Evolutionary conservation across 441 rosid genomes (phyloP).

Genomic region (Flueggea neowawraea): DNA sequence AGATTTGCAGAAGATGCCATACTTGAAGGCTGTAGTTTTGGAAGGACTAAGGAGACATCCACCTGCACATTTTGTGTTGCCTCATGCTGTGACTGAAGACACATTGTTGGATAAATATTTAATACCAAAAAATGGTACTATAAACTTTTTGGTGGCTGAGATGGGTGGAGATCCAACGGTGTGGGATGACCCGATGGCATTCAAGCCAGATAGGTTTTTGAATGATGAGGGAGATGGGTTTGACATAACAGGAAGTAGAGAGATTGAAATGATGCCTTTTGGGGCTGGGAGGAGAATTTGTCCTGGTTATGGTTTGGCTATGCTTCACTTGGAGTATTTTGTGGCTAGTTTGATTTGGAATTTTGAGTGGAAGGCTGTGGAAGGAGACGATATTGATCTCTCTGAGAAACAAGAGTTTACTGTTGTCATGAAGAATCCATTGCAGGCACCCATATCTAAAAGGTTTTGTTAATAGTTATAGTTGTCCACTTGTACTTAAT

Average conservation of each 20-base stretch:
- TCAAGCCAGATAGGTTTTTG: background rate
- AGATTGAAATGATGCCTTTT: background rate
- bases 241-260: conserved; percentile 2
- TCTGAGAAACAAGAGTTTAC: background rate
- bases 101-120: background rate
- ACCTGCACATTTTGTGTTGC: background rate
- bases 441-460: background rate
- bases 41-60: conserved; percentile 16
- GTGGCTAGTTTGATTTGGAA: conserved; percentile 1
- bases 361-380: conserved; percentile 4
- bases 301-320: background rate
- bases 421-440: background rate
- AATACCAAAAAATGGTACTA: background rate
- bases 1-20: conserved; percentile 9
- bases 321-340: conserved; percentile 4
- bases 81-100: conserved; percentile 1
- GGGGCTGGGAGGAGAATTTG: conserved; percentile 5
- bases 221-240: background rate
- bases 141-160: background rate
- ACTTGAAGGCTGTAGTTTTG: conserved; percentile 13
- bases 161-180: background rate
- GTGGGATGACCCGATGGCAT: conserved; percentile 1
- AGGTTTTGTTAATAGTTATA: background rate
- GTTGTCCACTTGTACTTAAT: too few relatives aligned
- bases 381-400: background rate